phyloP scores from a whole-genome alignment of 306 rosid genomes.

The Malus sylvestris region DNA sequence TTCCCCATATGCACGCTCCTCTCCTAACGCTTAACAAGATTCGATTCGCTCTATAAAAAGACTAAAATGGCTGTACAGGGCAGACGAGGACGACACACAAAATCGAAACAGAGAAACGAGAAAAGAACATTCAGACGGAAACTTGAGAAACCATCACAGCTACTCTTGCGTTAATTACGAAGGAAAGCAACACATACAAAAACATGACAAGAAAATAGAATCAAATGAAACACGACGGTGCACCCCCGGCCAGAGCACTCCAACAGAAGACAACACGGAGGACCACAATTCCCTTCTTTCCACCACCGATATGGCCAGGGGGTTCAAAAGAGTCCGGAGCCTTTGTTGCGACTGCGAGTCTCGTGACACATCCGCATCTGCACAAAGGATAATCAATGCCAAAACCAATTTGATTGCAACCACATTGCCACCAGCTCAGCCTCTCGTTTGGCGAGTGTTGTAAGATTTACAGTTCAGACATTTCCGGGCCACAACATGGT shows the following conservation, averaged over 20 bases:
- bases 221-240: neutral
- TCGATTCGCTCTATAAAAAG: no score
- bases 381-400: neutral
- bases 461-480: slow-evolving; percentile 76
- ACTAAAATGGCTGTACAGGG: no score
- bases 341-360: neutral
- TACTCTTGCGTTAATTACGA: neutral
- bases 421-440: slow-evolving; percentile 35
- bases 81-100: no score
- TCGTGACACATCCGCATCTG: neutral
- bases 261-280: neutral
- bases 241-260: neutral
- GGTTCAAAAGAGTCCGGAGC: neutral
- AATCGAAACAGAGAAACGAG: neutral
- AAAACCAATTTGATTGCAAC: neutral
- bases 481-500: slow-evolving; percentile 71
- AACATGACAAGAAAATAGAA: neutral
- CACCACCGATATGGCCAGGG: neutral
- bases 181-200: neutral
- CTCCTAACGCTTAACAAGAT: no score
- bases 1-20: no score
- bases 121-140: neutral
- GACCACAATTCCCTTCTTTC: neutral
- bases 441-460: slow-evolving; percentile 71
- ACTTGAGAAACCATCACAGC: neutral